A percentile compares a stretch with the other conserved stretches of the same genome.
phyloP scores from a whole-genome alignment of 768 basidiomycete species.

The Exidia glandulosa region DNA sequence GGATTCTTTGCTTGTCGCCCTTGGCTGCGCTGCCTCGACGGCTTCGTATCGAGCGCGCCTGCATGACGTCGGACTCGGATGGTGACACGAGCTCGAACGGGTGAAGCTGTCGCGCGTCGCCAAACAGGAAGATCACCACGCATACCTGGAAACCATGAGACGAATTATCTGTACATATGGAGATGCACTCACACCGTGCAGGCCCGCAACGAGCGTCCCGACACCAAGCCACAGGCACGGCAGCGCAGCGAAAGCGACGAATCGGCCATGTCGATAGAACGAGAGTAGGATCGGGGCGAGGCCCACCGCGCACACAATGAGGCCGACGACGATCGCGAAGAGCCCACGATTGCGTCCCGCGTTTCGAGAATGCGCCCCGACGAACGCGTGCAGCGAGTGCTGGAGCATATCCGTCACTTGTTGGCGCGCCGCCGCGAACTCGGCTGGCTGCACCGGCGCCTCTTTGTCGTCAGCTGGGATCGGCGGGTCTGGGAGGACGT shows the following conservation, averaged over 20 bases:
- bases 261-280: slow-evolving; percentile 1
- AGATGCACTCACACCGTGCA: slow-evolving; percentile 8
- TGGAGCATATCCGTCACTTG: slow-evolving; percentile 1
- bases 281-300: slow-evolving; percentile 9
- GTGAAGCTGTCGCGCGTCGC: slow-evolving; percentile 12
- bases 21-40: background rate
- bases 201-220: slow-evolving; percentile 8
- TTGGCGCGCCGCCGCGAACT: background rate
- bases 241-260: slow-evolving; percentile 7
- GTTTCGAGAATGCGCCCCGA: slow-evolving; percentile 6
- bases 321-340: slow-evolving; percentile 9
- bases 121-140: slow-evolving; percentile 13
- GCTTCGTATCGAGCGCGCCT: background rate
- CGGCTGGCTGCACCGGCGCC: background rate
- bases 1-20: background rate
- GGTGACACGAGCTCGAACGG: slow-evolving; percentile 10
- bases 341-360: slow-evolving; percentile 8
- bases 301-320: slow-evolving; percentile 7
- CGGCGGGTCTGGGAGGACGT: slow-evolving; percentile 18
- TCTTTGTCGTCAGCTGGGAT: slow-evolving; percentile 12
- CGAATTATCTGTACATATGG: background rate
- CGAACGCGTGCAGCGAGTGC: slow-evolving; percentile 2
- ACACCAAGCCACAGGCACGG: slow-evolving; percentile 12
- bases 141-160: slow-evolving; percentile 2
- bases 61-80: background rate